Conservation (phyloP, 768 basidiomycete genomes). For the Lactarius deliciosus region DNA sequence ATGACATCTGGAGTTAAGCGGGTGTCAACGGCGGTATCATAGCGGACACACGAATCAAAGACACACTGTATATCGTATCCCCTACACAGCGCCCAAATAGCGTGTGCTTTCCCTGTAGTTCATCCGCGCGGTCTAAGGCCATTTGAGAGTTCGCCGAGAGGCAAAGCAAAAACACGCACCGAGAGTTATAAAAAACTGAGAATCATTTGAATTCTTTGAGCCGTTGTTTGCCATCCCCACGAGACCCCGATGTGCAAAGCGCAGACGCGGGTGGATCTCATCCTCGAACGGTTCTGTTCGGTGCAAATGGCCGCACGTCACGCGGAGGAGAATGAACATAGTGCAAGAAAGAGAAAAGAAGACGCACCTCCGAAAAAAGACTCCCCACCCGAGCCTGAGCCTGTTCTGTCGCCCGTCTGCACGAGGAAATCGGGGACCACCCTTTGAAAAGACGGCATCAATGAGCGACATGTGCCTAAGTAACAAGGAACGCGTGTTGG, state of each 20-base stretch:
- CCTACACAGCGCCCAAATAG: constrained; percentile 89
- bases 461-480: not conserved
- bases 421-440: constrained; percentile 90
- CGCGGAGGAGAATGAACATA: not conserved
- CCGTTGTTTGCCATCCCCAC: constrained; percentile 95
- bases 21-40: not conserved
- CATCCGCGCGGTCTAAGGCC: constrained; percentile 77
- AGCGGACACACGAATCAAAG: not conserved
- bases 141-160: not conserved
- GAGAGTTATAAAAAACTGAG: constrained; percentile 94
- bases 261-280: constrained; percentile 89
- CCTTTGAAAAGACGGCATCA: constrained; percentile 38
- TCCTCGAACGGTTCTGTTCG: constrained; percentile 82
- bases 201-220: constrained; percentile 84
- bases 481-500: not conserved
- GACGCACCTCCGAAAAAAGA: constrained; percentile 85
- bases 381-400: constrained; percentile 89
- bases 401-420: constrained; percentile 92
- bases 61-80: constrained; percentile 85
- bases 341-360: not conserved
- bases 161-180: constrained; percentile 45
- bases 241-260: constrained; percentile 86
- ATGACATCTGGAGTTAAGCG: constrained; percentile 61
- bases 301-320: not conserved
- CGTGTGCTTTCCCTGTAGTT: constrained; percentile 92